These are phyloP conservation scores for Amanita jacksonii DNA, from an alignment of 768 basidiomycete species.

Conservation along the genomic window DNA sequence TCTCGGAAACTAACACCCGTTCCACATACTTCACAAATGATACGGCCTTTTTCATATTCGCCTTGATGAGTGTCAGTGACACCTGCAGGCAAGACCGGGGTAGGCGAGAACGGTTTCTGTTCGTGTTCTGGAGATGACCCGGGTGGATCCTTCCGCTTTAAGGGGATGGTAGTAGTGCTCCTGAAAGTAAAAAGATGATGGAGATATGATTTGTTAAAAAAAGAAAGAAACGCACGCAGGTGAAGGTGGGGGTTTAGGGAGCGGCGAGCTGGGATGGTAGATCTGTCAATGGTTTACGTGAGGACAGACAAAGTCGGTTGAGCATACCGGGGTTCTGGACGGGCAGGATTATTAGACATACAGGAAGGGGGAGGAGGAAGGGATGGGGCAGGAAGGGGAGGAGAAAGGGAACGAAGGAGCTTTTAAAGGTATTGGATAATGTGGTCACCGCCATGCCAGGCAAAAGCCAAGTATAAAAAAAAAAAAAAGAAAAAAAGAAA, in stretches of 20 bases:
- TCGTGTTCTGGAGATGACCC: background rate
- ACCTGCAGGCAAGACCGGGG: conserved; percentile 2
- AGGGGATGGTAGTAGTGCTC: background rate
- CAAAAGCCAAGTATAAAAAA: conserved; percentile 3
- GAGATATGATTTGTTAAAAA: background rate
- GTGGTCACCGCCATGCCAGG: conserved; percentile 3
- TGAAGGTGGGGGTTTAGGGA: background rate
- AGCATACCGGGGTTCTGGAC: conserved; percentile 1
- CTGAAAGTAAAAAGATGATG: background rate
- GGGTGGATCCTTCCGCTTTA: conserved; percentile 5
- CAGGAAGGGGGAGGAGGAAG: background rate
- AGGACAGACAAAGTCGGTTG: background rate
- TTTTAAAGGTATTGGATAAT: conserved; percentile 6
- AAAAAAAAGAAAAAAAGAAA: conserved; percentile 4
- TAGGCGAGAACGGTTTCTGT: conserved; percentile 4
- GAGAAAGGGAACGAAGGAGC: background rate
- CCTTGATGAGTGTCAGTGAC: conserved; percentile 6
- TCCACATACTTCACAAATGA: conserved; percentile 58
- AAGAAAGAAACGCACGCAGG: background rate
- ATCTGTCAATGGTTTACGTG: background rate
- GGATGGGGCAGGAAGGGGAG: background rate
- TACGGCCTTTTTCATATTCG: conserved; percentile 25
- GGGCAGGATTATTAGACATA: background rate
- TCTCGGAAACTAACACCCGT: conserved; percentile 58
- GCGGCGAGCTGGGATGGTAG: background rate